Conservation (phyloP, 192 early-diverging fungal species). For the Lunasporangiospora selenospora region DNA sequence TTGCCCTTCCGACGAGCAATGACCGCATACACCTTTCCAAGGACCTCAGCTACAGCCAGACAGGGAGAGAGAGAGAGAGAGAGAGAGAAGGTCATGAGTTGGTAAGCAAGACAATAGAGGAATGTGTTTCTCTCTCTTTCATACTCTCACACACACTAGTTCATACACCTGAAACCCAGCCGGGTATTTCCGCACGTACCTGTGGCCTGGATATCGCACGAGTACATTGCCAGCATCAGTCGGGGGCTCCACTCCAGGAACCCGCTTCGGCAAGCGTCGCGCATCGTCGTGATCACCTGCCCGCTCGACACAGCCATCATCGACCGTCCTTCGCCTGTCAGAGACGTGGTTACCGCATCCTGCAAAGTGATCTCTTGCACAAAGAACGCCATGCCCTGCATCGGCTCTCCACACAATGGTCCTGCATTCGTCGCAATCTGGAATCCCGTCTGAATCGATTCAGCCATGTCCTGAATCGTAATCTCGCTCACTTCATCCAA, state of each 20-base stretch:
- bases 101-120: background rate
- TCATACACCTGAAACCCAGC: background rate
- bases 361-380: slow-evolving; percentile 65
- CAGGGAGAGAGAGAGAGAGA: slow-evolving; percentile 16
- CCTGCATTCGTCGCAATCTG: slow-evolving; percentile 90
- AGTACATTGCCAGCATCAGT: slow-evolving; percentile 95
- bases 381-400: slow-evolving; percentile 85
- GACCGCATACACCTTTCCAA: slow-evolving; percentile 97
- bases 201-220: slow-evolving; percentile 96
- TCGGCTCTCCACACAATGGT: slow-evolving; percentile 93
- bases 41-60: slow-evolving; percentile 72
- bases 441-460: slow-evolving; percentile 88
- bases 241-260: slow-evolving; percentile 96
- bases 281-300: slow-evolving; percentile 87
- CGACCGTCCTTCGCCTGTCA: slow-evolving; percentile 46
- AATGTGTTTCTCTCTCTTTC: background rate
- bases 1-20: slow-evolving; percentile 89
- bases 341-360: slow-evolving; percentile 20
- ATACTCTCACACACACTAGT: background rate
- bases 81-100: background rate
- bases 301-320: slow-evolving; percentile 63
- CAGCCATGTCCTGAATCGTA: slow-evolving; percentile 71
- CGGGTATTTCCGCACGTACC: slow-evolving; percentile 46
- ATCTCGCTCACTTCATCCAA: slow-evolving; percentile 31
- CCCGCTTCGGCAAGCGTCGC: slow-evolving; percentile 80